Percentiles rank a stretch among this genome's conserved stretches.
Conservation (phyloP, 2,329 filamentous ascomycete genomes). For the Penicillium sp. region DNA sequence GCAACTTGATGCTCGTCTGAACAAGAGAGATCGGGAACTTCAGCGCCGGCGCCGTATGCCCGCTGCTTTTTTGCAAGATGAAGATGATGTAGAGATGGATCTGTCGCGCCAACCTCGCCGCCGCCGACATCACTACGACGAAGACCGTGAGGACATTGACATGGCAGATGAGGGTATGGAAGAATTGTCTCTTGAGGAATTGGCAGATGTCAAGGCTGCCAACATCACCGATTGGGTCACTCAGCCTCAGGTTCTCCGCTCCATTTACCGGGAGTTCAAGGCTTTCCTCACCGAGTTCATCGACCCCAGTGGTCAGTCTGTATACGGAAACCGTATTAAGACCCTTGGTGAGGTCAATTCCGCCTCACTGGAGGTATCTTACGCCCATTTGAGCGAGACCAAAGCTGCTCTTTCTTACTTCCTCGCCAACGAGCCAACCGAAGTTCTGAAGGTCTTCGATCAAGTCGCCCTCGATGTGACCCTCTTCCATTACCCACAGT, state of each 20-base stretch:
- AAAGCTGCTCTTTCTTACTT: conserved; percentile 96
- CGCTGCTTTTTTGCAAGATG: conserved; percentile 63
- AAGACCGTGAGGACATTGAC: conserved; percentile 83
- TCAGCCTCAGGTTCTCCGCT: conserved; percentile 82
- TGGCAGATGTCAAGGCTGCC: conserved; percentile 89
- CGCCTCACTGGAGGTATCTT: conserved; percentile 93
- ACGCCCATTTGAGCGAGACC: conserved; percentile 82
- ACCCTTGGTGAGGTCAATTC: conserved; percentile 97
- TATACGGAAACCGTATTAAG: conserved; percentile 91
- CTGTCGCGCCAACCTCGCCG: conserved; percentile 81
- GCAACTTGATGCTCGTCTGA: conserved; percentile 61
- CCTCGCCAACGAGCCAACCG: conserved; percentile 89
- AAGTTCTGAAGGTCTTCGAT: conserved; percentile 94
- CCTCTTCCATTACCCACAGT: conserved; percentile 93
- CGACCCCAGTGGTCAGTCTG: conserved; percentile 81
- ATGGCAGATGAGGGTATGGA: conserved; percentile 94
- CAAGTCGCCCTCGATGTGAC: conserved; percentile 96
- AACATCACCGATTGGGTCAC: conserved; percentile 95
- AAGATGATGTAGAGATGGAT: conserved; percentile 81
- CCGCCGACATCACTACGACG: conserved; percentile 86
- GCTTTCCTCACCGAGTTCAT: conserved; percentile 95
- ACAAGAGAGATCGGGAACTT: conserved; percentile 61
- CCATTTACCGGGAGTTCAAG: conserved; percentile 95
- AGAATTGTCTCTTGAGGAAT: conserved; percentile 84
- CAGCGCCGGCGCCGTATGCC: conserved; percentile 60